Conservation (phyloP, 116 monocot species). For the Trichopus zeylanicus region DNA sequence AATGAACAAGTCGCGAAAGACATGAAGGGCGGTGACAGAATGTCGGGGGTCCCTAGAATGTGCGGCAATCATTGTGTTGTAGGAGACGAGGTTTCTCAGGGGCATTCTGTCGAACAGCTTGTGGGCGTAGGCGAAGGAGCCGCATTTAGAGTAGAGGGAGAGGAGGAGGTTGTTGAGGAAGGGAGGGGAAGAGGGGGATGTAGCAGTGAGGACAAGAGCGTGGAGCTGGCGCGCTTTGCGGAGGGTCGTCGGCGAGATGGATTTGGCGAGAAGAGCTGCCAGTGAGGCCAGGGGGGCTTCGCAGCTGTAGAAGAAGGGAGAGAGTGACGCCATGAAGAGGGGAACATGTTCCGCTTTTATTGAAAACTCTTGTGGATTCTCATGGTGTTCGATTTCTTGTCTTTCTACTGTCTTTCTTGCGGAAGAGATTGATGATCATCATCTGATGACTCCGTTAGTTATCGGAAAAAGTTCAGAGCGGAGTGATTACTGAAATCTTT, state of each 20-base stretch:
- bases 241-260: conserved; percentile 25
- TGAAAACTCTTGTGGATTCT: too few species aligned
- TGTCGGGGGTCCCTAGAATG: conserved; percentile 21
- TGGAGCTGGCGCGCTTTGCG: conserved; percentile 61
- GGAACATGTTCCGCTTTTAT: too few species aligned
- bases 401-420: too few species aligned
- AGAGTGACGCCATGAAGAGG: too few species aligned
- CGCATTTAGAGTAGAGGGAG: conserved; percentile 42
- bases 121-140: conserved; percentile 31
- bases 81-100: conserved; percentile 48
- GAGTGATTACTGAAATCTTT: too few species aligned
- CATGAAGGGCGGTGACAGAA: conserved; percentile 16
- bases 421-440: too few species aligned
- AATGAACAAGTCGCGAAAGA: conserved; percentile 25
- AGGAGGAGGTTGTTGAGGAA: conserved; percentile 71
- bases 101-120: conserved; percentile 72
- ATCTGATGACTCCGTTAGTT: too few species aligned
- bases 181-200: too few species aligned
- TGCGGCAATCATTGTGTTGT: conserved; percentile 63
- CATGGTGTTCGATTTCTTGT: too few species aligned
- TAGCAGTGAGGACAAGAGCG: conserved; percentile 49
- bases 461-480: too few species aligned
- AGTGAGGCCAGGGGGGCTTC: conserved; percentile 22
- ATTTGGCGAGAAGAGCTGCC: conserved; percentile 15
- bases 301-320: too few species aligned